Evolutionary conservation across 306 rosid genomes (phyloP), one percentile per base, ranked within the genome.

Genomic region (Cicer judaicum): DNA sequence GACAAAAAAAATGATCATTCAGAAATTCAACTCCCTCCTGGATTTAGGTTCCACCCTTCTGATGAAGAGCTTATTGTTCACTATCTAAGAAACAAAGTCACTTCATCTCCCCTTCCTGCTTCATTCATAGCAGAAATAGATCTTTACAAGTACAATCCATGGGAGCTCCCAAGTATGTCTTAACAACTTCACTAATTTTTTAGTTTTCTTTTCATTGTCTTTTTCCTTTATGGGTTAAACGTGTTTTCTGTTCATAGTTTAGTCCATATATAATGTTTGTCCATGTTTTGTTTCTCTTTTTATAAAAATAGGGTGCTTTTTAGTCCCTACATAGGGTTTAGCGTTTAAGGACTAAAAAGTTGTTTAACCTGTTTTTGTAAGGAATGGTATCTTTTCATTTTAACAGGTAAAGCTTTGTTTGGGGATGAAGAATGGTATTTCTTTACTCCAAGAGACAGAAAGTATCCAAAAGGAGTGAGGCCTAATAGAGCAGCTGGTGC

Each of bases 11-110:
- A 72, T 61, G 77, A 67, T 69, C 81, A 71, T 56, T 9, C 73
- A 0, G 91, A 82, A 73, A 70, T 87, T 63, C 89, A 83, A 40
- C 92, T 91, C 62, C 97, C 94, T 16, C 90, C 97, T 18, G 97
- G 97, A 43, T 91, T 91, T 64, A 86, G 97, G 80, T 91, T 91
- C 72, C 89, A 91, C 78, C 97, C 95, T 44, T 86, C 97, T 5
- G 97, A 91, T 24, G 92, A 88, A 48, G 97, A 91, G 53, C 90
- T 91, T 57, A 78, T 87, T 40, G 82, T 86, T 73, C 89, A 91
- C 78, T 91, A 89, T 75, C 83, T 91, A 44, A 74, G 83, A 80
- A 89, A 89, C 74, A 87, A 86, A 81, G 86, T 85, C 10, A 61
- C 85, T 69, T 87, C 97, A 39, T 63, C 78, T 38, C 90, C 95